Base-by-base conservation (phyloP, 2,329 filamentous ascomycete genomes). In the Alternaria solani region DNA sequence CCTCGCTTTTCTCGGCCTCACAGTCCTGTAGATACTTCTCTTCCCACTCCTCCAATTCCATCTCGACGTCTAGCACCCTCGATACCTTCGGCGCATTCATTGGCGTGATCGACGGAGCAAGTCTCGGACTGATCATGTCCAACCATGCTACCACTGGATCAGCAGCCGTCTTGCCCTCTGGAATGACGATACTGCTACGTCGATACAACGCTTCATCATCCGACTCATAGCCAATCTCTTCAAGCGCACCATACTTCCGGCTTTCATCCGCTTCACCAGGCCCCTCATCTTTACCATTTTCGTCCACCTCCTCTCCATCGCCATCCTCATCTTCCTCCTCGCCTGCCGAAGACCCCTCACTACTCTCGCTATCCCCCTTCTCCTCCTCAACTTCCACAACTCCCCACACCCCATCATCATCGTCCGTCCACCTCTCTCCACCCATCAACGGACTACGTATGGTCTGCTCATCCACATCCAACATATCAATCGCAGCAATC, bases 111-210 rank as follows among this genome's bases (percentile, higher is more conserved):
- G 32, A 23, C 8, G 34, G 14, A 12, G 20, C 5, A 5, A 7
- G n/a, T 12, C 0, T 1, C 23, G 5, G 8, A 49, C 46, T 5
- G 4, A 25, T 4, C 20, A 25, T 4, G 6, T 49, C 30, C 1
- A 49, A 9, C 46, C 46, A 49, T 6, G 46, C 46, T 4, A 49
- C 20, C 5, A 38, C 14, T 7, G 32, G 20, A 18, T 49, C 20
- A 8, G 2, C 4, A 3, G 12, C 0, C 1, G 1, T 49, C 1
- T 36, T 1, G 3, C 7, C 9, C 14, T n/a, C 2, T 5, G 2
- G 14, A 2, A 11, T 12, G 1, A 23, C 5, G 5, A 18, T 20
- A 16, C 32, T 49, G n/a, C 34, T 8, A 26, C 32, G 32, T 23
- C 46, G 46, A 18, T 5, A 36, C 14, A 38, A 49, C 14, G 20